phyloP scores from a whole-genome alignment of 2,329 filamentous ascomycete genomes.

The Clarireedia paspali region DNA sequence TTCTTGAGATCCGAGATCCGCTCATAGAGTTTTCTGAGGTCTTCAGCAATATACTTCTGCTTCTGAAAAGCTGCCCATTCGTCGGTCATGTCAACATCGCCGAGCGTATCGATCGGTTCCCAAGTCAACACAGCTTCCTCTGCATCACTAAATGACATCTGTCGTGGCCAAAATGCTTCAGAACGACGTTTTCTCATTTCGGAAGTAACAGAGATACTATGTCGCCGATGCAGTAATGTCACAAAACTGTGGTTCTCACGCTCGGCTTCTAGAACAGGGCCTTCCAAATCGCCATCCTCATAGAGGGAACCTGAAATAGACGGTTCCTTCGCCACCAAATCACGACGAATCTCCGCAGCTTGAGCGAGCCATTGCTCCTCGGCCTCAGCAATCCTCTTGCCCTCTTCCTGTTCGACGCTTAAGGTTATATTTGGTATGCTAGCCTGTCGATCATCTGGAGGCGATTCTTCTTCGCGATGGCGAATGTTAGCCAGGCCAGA shows the following conservation, averaged over 20 bases:
- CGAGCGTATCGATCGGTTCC: slow-evolving; percentile 44
- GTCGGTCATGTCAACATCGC: slow-evolving; percentile 26
- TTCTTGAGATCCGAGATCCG: slow-evolving; percentile 44
- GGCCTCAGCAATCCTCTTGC: slow-evolving; percentile 15
- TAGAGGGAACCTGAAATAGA: slow-evolving; percentile 53
- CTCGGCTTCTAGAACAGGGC: slow-evolving; percentile 42
- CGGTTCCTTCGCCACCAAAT: slow-evolving; percentile 37
- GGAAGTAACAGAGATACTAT: slow-evolving; percentile 42
- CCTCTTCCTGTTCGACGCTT: slow-evolving; percentile 14
- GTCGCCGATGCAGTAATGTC: slow-evolving; percentile 52
- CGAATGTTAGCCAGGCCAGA: slow-evolving; percentile 7
- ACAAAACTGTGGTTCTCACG: slow-evolving; percentile 37
- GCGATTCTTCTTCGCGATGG: slow-evolving; percentile 12
- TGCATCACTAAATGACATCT: slow-evolving; percentile 67
- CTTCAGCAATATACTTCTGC: slow-evolving; percentile 38
- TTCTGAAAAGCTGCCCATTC: slow-evolving; percentile 29
- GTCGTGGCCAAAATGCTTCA: slow-evolving; percentile 60
- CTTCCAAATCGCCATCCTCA: slow-evolving; percentile 51
- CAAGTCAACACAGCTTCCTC: slow-evolving; percentile 67
- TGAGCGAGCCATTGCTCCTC: slow-evolving; percentile 27
- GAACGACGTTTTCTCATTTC: slow-evolving; percentile 33
- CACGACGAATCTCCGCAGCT: slow-evolving; percentile 37
- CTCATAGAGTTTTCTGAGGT: slow-evolving; percentile 48
- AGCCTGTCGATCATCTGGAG: slow-evolving; percentile 9
- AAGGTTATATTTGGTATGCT: slow-evolving; percentile 1